A percentile compares a stretch with the other conserved stretches of the same genome.
Evolutionary conservation across 345 rosid genomes (phyloP).

Genomic region (Bruguiera gymnorhiza): DNA sequence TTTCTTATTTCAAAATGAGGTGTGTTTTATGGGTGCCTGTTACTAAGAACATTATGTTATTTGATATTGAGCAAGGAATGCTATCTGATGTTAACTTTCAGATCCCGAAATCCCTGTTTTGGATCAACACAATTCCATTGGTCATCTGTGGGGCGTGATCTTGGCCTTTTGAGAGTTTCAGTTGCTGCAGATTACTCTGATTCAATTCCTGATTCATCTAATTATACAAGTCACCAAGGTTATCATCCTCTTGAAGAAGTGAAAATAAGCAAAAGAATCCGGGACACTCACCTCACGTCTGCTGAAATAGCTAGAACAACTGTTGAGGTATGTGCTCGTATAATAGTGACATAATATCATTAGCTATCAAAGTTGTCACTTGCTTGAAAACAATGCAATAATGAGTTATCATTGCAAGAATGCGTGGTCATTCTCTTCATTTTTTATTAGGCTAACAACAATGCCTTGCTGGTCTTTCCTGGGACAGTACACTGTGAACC

Average conservation of each 20-base stretch:
- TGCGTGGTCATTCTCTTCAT: conserved; percentile 15
- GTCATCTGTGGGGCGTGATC: conserved; percentile 50
- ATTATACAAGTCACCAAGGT: conserved; percentile 44
- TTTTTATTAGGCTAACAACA: conserved; percentile 60
- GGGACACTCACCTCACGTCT: conserved; percentile 62
- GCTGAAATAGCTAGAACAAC: conserved; percentile 88
- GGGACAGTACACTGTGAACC: conserved; percentile 83
- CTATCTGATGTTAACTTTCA: conserved; percentile 33
- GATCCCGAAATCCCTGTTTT: conserved; percentile 46
- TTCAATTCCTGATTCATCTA: conserved; percentile 85
- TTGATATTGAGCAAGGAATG: not conserved
- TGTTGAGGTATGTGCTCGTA: conserved; percentile 53
- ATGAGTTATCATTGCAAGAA: conserved; percentile 7
- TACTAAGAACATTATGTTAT: not conserved
- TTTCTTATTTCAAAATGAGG: not conserved
- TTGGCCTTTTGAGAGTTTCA: conserved; percentile 64
- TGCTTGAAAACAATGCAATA: conserved; percentile 4
- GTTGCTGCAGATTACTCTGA: conserved; percentile 99
- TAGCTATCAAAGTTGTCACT: not conserved
- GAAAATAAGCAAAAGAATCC: conserved; percentile 49
- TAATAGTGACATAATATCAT: conserved; percentile 6
- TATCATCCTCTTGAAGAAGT: conserved; percentile 95
- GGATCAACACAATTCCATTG: conserved; percentile 57
- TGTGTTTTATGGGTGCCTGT: not conserved
- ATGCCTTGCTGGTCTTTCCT: conserved; percentile 79